Evolutionary conservation across 176 grass and related monocot species (phyloP).

Genomic region (Calamus simplicifolius): DNA sequence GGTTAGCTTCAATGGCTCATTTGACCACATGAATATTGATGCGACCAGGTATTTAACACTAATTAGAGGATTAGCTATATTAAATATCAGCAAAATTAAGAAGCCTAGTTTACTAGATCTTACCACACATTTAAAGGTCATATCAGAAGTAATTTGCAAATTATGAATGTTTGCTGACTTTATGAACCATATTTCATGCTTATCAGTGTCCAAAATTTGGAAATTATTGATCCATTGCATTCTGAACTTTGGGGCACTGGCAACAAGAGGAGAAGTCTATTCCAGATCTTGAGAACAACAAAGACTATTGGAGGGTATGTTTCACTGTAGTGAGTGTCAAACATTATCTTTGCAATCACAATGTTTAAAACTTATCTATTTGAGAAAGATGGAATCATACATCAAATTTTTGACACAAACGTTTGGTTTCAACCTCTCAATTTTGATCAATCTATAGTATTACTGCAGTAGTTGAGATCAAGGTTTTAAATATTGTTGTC

Average conservation of each 20-base stretch:
- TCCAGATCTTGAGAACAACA: constrained; percentile 93
- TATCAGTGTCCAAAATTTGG: constrained; percentile 78
- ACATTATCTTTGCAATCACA: too few relatives aligned
- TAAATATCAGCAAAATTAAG: too few relatives aligned
- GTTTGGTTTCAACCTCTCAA: too few relatives aligned
- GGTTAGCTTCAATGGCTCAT: constrained; percentile 97
- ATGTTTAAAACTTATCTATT: too few relatives aligned
- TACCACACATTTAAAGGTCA: neutral
- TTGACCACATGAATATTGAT: constrained; percentile 94
- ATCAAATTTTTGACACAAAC: too few relatives aligned
- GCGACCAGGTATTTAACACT: constrained; percentile 65
- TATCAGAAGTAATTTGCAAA: constrained; percentile 11
- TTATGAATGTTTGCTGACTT: too few relatives aligned
- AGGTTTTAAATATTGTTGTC: too few relatives aligned
- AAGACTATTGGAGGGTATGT: constrained; percentile 89
- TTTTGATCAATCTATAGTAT: too few relatives aligned
- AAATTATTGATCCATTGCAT: constrained; percentile 95
- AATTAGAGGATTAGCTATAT: neutral
- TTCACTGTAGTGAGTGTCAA: neutral
- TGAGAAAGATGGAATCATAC: too few relatives aligned
- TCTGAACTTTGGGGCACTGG: constrained; percentile 69
- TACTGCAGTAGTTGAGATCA: too few relatives aligned
- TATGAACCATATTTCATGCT: constrained; percentile 12
- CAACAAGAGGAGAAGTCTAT: constrained; percentile 96
- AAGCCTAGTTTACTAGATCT: too few relatives aligned